These are phyloP conservation scores for Ceratobasidium sp. DNA, from an alignment of 1,284 basidiomycete genomes.

Conservation along the genomic window DNA sequence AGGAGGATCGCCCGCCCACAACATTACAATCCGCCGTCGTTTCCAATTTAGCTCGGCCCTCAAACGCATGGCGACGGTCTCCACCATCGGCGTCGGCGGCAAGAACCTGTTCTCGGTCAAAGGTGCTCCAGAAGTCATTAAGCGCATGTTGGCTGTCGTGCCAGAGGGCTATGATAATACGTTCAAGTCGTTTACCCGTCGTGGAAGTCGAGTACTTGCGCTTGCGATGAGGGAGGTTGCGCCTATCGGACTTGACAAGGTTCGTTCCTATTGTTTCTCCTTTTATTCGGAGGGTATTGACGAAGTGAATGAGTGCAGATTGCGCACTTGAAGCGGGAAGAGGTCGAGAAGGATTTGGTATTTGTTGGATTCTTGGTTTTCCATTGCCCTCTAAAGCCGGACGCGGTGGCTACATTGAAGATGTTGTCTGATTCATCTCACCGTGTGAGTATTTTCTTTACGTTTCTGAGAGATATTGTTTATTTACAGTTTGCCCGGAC, in stretches of 20 bases:
- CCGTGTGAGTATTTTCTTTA: slow-evolving; percentile 67
- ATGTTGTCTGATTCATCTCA: slow-evolving; percentile 96
- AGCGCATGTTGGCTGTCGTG: slow-evolving; percentile 78
- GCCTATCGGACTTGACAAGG: slow-evolving; percentile 71
- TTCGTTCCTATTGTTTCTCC: slow-evolving; percentile 50
- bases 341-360: slow-evolving; percentile 77
- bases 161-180: slow-evolving; percentile 89
- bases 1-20: slow-evolving; percentile 69
- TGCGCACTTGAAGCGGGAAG: slow-evolving; percentile 80
- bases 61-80: slow-evolving; percentile 95
- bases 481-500: slow-evolving; percentile 7
- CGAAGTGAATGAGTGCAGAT: slow-evolving; percentile 63
- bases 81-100: slow-evolving; percentile 66
- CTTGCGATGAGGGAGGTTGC: slow-evolving; percentile 87
- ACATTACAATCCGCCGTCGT: slow-evolving; percentile 82
- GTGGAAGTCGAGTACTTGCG: slow-evolving; percentile 91
- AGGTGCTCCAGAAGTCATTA: slow-evolving; percentile 95
- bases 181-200: slow-evolving; percentile 90
- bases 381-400: slow-evolving; percentile 94
- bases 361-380: slow-evolving; percentile 96
- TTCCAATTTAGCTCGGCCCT: slow-evolving; percentile 97
- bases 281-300: not conserved
- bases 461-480: slow-evolving; percentile 35
- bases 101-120: slow-evolving; percentile 76
- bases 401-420: slow-evolving; percentile 87